These are phyloP conservation scores for Leccinum glutinopallens DNA, from an alignment of 1,284 basidiomycete genomes.

Conservation along the genomic window DNA sequence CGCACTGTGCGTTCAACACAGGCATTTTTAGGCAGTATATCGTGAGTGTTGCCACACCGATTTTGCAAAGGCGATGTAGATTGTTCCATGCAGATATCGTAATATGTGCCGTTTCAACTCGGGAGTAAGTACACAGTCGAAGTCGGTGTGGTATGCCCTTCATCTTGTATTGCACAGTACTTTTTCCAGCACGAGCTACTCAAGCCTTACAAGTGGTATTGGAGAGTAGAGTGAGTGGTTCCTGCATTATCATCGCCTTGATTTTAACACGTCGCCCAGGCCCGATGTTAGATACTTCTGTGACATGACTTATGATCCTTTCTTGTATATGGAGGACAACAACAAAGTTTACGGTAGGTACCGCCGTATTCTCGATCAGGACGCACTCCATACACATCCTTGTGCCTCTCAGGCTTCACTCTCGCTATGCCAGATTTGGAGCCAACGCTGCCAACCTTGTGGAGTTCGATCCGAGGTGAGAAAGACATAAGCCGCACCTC, in stretches of 20 bases:
- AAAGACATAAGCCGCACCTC: not conserved
- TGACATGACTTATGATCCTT: conserved; percentile 78
- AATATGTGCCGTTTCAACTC: conserved; percentile 88
- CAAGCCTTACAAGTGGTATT: conserved; percentile 79
- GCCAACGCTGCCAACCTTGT: conserved; percentile 78
- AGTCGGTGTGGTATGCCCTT: conserved; percentile 7
- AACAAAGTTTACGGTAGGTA: conserved; percentile 69
- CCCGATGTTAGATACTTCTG: conserved; percentile 80
- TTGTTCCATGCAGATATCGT: conserved; percentile 48
- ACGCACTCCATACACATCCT: not conserved
- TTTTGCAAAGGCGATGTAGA: conserved; percentile 3
- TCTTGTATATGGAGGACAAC: conserved; percentile 76
- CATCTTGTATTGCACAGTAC: conserved; percentile 46
- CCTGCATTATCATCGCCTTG: conserved; percentile 13
- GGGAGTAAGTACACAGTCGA: conserved; percentile 53
- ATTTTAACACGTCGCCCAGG: conserved; percentile 36
- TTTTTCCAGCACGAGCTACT: conserved; percentile 80
- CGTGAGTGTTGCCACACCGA: conserved; percentile 40
- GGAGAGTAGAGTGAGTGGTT: conserved; percentile 63
- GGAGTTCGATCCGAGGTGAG: conserved; percentile 67
- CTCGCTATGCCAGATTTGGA: conserved; percentile 79
- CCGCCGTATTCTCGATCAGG: not conserved
- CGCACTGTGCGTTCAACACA: conserved; percentile 5
- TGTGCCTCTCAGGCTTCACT: conserved; percentile 61
- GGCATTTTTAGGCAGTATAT: conserved; percentile 47